Conservation (phyloP, 179 eudicot species). For the Carnegiea gigantea region DNA sequence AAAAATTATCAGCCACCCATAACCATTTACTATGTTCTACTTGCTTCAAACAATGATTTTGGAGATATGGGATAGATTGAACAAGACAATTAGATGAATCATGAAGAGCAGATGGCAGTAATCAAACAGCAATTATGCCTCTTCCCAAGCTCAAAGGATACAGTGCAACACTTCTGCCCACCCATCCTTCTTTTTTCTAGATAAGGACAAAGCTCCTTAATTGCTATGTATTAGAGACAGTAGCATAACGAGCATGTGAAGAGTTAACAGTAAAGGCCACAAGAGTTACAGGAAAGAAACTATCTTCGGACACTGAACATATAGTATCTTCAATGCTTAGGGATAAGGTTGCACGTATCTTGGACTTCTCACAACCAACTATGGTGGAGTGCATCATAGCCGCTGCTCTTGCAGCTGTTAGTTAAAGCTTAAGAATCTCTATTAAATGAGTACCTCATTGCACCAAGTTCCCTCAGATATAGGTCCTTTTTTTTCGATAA, state of each 20-base stretch:
- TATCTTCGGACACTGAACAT: too few species aligned
- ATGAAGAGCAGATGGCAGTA: not conserved
- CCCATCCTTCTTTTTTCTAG: not conserved
- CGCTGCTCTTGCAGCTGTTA: too few species aligned
- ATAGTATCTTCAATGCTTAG: too few species aligned
- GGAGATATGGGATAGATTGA: not conserved
- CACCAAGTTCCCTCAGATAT: too few species aligned
- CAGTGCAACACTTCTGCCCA: not conserved
- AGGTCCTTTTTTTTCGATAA: too few species aligned
- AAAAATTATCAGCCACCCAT: not conserved
- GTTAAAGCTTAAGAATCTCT: too few species aligned
- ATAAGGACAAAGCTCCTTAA: not conserved
- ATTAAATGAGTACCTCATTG: too few species aligned
- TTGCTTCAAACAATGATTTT: not conserved
- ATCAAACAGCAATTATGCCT: not conserved
- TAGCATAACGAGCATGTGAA: not conserved
- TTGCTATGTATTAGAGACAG: too few species aligned
- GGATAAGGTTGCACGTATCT: too few species aligned
- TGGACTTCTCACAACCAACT: too few species aligned
- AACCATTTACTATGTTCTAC: not conserved
- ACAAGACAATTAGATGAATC: not conserved
- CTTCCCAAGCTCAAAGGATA: not conserved
- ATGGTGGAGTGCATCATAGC: too few species aligned
- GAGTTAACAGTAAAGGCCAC: not conserved
- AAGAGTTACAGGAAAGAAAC: too few species aligned